Conservation (phyloP, 176 grass and related monocot species). For the Raddia distichophylla region DNA sequence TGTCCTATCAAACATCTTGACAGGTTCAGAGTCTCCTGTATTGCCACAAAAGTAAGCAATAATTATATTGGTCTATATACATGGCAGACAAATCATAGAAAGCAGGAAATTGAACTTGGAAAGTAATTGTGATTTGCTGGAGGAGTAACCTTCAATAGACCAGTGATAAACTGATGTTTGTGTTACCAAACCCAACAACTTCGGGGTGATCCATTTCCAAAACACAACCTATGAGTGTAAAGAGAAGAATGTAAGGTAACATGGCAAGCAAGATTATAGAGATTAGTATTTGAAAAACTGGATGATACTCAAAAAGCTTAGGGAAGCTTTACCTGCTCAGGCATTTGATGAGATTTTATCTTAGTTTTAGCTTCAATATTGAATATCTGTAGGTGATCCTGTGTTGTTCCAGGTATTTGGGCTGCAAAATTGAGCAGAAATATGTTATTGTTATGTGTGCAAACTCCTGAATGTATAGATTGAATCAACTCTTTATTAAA, state of each 20-base stretch:
- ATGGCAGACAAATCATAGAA: slow-evolving; percentile 23
- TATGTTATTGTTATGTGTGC: not conserved
- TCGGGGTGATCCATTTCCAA: slow-evolving; percentile 97
- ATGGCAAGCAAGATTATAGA: slow-evolving; percentile 6
- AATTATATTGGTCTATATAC: slow-evolving; percentile 15
- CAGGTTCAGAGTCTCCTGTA: slow-evolving; percentile 82
- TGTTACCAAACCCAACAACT: slow-evolving; percentile 78
- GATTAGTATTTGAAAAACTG: not conserved
- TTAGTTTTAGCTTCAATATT: slow-evolving; percentile 98
- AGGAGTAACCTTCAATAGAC: slow-evolving; percentile 83
- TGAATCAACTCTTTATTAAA: not conserved
- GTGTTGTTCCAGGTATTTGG: slow-evolving; percentile 87
- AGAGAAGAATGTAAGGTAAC: slow-evolving; percentile 3
- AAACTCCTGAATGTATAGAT: not conserved
- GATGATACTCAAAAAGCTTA: not conserved
- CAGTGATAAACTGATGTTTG: slow-evolving; percentile 89
- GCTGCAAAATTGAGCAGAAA: slow-evolving; percentile 55
- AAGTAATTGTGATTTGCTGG: not conserved
- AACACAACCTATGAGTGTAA: slow-evolving; percentile 68
- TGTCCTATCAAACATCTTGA: slow-evolving; percentile 94
- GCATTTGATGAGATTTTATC: slow-evolving; percentile 98
- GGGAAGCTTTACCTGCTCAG: slow-evolving; percentile 61
- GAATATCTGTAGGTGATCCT: slow-evolving; percentile 98
- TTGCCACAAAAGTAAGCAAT: slow-evolving; percentile 34
- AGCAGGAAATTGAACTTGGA: not conserved